Evolutionary conservation across 345 rosid genomes (phyloP).

Genomic region (Laguncularia racemosa): DNA sequence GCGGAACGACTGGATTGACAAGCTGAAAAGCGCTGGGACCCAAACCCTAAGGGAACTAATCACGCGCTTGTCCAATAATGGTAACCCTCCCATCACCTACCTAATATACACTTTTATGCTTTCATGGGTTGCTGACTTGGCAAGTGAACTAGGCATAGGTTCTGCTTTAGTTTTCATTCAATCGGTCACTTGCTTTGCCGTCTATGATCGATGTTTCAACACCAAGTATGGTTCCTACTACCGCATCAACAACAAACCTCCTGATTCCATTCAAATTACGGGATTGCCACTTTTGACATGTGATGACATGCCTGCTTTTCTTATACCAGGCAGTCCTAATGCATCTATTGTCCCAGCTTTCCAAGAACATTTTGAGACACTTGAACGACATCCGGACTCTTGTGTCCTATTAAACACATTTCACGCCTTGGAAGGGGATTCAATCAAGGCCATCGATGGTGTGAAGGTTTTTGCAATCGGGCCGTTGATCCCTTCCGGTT

Average conservation of each 20-base stretch:
- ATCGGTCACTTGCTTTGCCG: constrained; percentile 47
- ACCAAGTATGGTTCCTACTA: constrained; percentile 17
- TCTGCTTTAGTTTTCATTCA: constrained; percentile 49
- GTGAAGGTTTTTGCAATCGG: constrained; percentile 30
- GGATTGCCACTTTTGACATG: constrained; percentile 27
- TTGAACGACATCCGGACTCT: constrained; percentile 24
- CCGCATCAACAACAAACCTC: constrained; percentile 5
- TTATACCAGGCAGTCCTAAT: too few relatives aligned
- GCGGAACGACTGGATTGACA: constrained; percentile 20
- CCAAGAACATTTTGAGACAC: constrained; percentile 24
- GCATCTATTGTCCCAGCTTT: background rate
- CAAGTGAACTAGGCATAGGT: constrained; percentile 35
- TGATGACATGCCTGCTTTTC: constrained; percentile 42
- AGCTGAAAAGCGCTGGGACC: constrained; percentile 35
- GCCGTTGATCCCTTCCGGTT: constrained; percentile 38
- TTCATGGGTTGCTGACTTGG: constrained; percentile 46
- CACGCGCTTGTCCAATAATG: background rate
- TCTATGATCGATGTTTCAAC: constrained; percentile 47
- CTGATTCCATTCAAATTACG: constrained; percentile 27
- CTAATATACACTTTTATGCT: constrained; percentile 44
- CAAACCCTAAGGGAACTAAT: constrained; percentile 31
- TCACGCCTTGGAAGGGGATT: constrained; percentile 46
- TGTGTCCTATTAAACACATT: constrained; percentile 48
- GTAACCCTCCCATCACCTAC: constrained; percentile 20
- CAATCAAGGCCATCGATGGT: constrained; percentile 20